Evolutionary conservation across 768 basidiomycete species (phyloP).

Genomic region (Boletellus ananiceps): DNA sequence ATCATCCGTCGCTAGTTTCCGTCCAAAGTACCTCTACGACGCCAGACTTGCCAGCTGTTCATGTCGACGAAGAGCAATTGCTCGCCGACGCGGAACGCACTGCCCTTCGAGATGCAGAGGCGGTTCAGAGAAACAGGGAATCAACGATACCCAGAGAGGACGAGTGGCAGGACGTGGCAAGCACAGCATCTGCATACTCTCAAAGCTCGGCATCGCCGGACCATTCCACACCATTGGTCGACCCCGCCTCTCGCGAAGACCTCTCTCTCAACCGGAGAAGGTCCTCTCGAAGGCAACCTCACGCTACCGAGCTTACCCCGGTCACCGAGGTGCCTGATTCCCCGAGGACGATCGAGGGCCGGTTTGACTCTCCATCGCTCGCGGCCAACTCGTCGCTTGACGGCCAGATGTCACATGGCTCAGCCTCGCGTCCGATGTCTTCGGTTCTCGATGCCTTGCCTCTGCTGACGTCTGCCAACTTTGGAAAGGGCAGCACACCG

Average conservation of each 20-base stretch:
- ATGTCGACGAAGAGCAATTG: conserved; percentile 7
- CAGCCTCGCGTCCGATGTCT: conserved; percentile 6
- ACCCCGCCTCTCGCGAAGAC: conserved; percentile 1
- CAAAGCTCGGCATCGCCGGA: conserved; percentile 21
- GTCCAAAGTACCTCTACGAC: conserved; percentile 6
- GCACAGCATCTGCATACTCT: conserved; percentile 21
- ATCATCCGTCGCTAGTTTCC: conserved; percentile 2
- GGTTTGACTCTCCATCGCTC: conserved; percentile 1
- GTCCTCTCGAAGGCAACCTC: conserved; percentile 9
- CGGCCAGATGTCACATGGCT: conserved; percentile 7
- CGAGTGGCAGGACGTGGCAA: background rate
- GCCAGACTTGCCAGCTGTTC: conserved; percentile 1
- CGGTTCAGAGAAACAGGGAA: background rate
- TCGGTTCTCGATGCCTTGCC: conserved; percentile 10
- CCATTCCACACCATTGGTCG: conserved; percentile 5
- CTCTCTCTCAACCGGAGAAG: conserved; percentile 3
- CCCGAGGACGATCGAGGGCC: background rate
- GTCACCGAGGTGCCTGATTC: conserved; percentile 18
- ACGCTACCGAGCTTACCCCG: conserved; percentile 9
- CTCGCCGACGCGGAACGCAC: conserved; percentile 15
- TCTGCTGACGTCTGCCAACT: conserved; percentile 24
- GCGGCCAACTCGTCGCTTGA: conserved; percentile 9
- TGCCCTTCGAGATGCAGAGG: conserved; percentile 14
- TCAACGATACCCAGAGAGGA: background rate
- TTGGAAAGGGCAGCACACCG: conserved; percentile 21